phyloP scores from a whole-genome alignment of 495 filamentous ascomycete genomes.

The Cryomyces minteri region DNA sequence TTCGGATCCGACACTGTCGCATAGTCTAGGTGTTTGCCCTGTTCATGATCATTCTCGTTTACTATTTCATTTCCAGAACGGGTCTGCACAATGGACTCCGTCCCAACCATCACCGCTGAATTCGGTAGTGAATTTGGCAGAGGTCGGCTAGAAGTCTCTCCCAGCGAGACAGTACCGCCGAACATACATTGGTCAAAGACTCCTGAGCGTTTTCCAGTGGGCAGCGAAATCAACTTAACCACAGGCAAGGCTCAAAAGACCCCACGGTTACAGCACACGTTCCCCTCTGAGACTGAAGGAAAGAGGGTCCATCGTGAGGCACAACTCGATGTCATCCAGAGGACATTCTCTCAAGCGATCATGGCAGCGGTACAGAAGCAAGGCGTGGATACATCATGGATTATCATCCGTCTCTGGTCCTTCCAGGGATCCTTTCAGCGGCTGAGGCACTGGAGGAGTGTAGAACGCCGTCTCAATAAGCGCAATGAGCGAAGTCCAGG shows the following conservation, averaged over 20 bases:
- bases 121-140: not conserved
- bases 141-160: constrained; percentile 2
- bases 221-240: constrained; percentile 58
- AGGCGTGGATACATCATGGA: constrained; percentile 23
- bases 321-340: constrained; percentile 31
- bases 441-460: constrained; percentile 42
- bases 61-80: too few relatives aligned
- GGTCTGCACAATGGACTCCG: too few relatives aligned
- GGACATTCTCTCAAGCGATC: constrained; percentile 15
- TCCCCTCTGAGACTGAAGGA: constrained; percentile 46
- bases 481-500: constrained; percentile 42
- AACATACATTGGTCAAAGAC: constrained; percentile 5
- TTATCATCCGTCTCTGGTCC: constrained; percentile 20
- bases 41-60: too few relatives aligned
- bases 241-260: constrained; percentile 47
- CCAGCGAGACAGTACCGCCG: not conserved
- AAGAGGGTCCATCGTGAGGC: not conserved
- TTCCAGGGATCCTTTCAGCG: constrained; percentile 59
- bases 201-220: constrained; percentile 11
- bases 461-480: constrained; percentile 37
- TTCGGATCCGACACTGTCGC: too few relatives aligned
- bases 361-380: constrained; percentile 22
- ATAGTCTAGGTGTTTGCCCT: too few relatives aligned
- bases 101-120: too few relatives aligned
- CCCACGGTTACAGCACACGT: constrained; percentile 56